These are phyloP conservation scores for Ophiocordyceps camponoti-rufipedis DNA, from an alignment of 2,329 filamentous ascomycete genomes.

Conservation along the genomic window DNA sequence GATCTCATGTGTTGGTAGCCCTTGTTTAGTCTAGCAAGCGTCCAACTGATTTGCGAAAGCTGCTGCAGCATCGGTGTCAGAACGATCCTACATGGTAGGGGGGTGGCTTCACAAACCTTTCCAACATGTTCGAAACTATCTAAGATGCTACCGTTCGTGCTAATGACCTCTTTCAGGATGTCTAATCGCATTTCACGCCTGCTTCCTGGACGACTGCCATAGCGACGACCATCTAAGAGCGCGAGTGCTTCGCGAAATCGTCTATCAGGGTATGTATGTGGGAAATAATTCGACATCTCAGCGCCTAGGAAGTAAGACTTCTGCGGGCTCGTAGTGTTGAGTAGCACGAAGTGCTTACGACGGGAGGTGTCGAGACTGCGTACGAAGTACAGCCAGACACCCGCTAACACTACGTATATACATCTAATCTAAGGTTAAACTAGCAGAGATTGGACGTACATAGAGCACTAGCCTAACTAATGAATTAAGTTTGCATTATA, in stretches of 20 bases:
- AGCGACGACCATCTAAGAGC: conserved; percentile 53
- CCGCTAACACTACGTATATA: no score
- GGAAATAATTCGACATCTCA: no score
- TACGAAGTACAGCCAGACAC: no score
- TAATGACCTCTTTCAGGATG: conserved; percentile 80
- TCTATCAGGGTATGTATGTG: conserved; percentile 63
- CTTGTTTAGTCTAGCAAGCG: conserved; percentile 60
- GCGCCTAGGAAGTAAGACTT: no score
- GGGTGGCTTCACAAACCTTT: background rate
- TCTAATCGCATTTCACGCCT: conserved; percentile 65
- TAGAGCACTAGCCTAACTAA: no score
- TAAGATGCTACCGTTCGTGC: conserved; percentile 80
- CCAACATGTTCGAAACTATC: conserved; percentile 42
- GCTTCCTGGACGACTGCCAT: conserved; percentile 59
- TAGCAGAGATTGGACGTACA: no score
- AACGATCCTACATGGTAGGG: background rate
- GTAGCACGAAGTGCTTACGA: no score
- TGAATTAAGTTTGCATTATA: no score
- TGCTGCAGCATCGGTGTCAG: conserved; percentile 19
- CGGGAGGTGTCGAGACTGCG: no score
- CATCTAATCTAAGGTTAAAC: no score
- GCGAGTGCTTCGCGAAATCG: conserved; percentile 76
- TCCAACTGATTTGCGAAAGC: conserved; percentile 75
- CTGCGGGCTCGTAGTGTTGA: no score
- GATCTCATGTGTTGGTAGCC: conserved; percentile 66